phyloP scores from a whole-genome alignment of 2,329 filamentous ascomycete genomes.

The Juglanconis sp. region DNA sequence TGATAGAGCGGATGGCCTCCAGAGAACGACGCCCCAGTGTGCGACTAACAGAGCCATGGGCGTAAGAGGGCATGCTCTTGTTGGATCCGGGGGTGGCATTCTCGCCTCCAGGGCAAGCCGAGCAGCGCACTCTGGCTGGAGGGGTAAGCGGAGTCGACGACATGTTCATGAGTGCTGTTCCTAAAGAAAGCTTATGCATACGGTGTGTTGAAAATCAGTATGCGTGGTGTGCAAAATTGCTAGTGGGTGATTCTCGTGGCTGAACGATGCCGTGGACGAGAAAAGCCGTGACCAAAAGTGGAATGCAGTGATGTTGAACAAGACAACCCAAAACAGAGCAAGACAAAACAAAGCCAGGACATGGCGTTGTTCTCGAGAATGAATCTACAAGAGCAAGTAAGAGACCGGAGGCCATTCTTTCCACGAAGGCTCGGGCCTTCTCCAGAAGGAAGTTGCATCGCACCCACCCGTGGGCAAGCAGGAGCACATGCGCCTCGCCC shows the following conservation, averaged over 20 bases:
- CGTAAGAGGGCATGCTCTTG: neutral
- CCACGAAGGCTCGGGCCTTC: no score
- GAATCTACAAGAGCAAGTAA: no score
- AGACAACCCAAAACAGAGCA: no score
- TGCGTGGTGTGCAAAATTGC: neutral
- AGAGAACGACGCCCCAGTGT: slow-evolving; percentile 8
- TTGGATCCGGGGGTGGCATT: slow-evolving; percentile 5
- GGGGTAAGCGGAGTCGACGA: neutral
- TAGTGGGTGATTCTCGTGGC: neutral
- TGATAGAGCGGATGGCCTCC: slow-evolving; percentile 12
- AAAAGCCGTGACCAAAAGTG: neutral
- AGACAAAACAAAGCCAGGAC: no score
- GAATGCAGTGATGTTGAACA: neutral
- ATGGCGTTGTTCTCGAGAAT: no score
- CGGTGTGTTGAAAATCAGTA: neutral
- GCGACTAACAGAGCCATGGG: neutral
- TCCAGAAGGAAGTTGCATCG: no score
- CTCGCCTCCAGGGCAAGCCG: slow-evolving; percentile 9
- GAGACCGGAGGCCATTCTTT: no score
- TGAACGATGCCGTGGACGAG: neutral
- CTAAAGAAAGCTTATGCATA: neutral
- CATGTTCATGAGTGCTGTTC: neutral
- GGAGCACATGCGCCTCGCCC: no score
- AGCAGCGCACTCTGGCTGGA: slow-evolving; percentile 3
- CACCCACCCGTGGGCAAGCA: no score